phyloP scores from a whole-genome alignment of 2,329 filamentous ascomycete species.

The Dactylellina haptotyla region DNA sequence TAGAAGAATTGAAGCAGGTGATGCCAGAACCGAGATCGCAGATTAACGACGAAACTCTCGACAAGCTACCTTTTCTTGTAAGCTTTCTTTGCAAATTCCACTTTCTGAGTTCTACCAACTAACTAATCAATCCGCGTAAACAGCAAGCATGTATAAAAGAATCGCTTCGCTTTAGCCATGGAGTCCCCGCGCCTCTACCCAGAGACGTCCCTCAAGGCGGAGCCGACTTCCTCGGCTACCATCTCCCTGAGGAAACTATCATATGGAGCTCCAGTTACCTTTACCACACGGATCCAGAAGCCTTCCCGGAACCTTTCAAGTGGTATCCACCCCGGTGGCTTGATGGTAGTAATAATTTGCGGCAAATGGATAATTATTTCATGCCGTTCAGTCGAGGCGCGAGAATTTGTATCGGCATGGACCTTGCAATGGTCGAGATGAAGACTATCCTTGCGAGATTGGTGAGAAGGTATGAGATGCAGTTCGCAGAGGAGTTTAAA shows the following conservation, averaged over 20 bases:
- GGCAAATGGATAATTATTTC: constrained; percentile 31
- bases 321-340: constrained; percentile 34
- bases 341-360: not conserved
- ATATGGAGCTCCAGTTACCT: constrained; percentile 3
- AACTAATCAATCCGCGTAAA: not conserved
- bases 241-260: constrained; percentile 12
- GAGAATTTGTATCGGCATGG: constrained; percentile 31
- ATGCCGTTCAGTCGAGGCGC: constrained; percentile 34
- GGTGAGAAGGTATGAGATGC: constrained; percentile 28
- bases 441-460: constrained; percentile 8
- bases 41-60: not conserved
- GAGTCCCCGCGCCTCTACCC: not conserved
- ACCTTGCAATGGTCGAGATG: constrained; percentile 29
- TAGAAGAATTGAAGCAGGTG: constrained; percentile 8
- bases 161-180: constrained; percentile 21
- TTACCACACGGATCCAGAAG: constrained; percentile 25
- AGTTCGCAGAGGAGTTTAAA: constrained; percentile 14
- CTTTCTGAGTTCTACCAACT: not conserved
- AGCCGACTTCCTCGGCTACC: constrained; percentile 6
- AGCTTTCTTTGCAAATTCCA: not conserved
- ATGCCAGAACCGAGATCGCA: constrained; percentile 3
- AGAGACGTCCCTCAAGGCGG: constrained; percentile 13
- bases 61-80: constrained; percentile 8
- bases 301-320: constrained; percentile 33
- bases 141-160: constrained; percentile 35